Percentiles rank a stretch among this genome's conserved stretches.
Evolutionary conservation across 306 rosid species (phyloP).

Genomic region (Abrus pulchellus): DNA sequence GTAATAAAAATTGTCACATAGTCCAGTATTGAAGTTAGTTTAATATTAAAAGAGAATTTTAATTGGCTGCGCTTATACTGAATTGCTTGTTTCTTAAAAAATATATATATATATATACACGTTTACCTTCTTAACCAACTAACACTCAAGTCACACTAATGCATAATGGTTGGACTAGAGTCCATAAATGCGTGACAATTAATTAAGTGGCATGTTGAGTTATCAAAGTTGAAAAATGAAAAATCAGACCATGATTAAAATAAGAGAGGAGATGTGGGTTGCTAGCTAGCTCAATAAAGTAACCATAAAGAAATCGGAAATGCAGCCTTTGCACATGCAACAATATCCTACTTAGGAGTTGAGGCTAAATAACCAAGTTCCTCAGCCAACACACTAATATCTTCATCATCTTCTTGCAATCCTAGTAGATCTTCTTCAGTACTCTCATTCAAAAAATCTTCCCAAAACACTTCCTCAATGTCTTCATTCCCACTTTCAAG

Average conservation of each 20-base stretch:
- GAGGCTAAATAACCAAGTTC: slow-evolving; percentile 60
- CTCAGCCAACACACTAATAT: slow-evolving; percentile 55
- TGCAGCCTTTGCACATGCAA: background rate
- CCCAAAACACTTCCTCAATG: slow-evolving; percentile 55
- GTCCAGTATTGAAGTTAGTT: background rate
- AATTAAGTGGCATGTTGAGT: too few relatives aligned
- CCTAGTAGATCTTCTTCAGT: slow-evolving; percentile 44
- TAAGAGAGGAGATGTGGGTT: too few relatives aligned
- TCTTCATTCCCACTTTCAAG: slow-evolving; percentile 44
- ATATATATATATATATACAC: too few relatives aligned
- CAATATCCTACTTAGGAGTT: slow-evolving; percentile 42
- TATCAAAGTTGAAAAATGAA: background rate
- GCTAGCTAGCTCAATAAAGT: background rate
- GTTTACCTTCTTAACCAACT: too few relatives aligned
- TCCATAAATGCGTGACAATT: too few relatives aligned
- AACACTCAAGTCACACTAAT: too few relatives aligned
- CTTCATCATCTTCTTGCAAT: slow-evolving; percentile 44
- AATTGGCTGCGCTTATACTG: background rate
- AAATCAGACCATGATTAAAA: too few relatives aligned
- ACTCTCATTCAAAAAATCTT: slow-evolving; percentile 54
- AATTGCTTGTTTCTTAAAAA: too few relatives aligned
- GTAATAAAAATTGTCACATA: background rate
- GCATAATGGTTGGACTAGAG: too few relatives aligned
- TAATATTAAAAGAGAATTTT: background rate
- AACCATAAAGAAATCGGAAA: background rate